Base-by-base conservation (phyloP, 148 eudicot genomes). In the Mesembryanthemum crystallinum region DNA sequence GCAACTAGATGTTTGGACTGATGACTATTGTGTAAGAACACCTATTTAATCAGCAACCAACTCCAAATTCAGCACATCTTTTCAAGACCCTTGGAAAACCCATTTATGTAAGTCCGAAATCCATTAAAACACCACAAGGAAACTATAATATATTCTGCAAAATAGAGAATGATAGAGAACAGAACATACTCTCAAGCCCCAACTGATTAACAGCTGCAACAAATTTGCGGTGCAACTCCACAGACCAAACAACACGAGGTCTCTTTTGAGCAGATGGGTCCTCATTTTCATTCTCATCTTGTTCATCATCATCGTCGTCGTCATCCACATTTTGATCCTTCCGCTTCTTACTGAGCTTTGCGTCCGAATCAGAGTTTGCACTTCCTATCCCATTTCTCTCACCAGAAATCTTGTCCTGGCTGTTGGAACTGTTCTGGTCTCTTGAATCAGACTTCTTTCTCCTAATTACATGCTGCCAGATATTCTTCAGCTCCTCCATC, bases 231-330 rank as follows among this genome's bases (percentile, higher is more conserved):
- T 88, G 94, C 85, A 90, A 78, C 51, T 90, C 94, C 63, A 79
- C 85, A 7, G 88, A 85, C 94, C 94, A 90, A 65, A 90, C 89
- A 74, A 90, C 89, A 77, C 94, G 86, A 75, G 91, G 87, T 78
- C 83, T 88, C 89, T 90, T 90, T 59, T 84, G 88, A 64, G 84
- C 35, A 69, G 87, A 76, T 13, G 87, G 69, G 71, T 90, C 94
- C 7, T 87, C 90, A 77, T 85, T 82, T 51, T 79, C 82, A 9
- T 79, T 75, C 61, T 89, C 90, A 49, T 80, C 86, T 62, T 67
- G 73, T 30, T 85, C 87, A 52, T 76, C 79, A 65, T 79, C 78
- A 42, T 75, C 79, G 37, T 86, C 91, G 28, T 71, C 79, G 27
- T 81, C 83, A 58, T 76, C 73, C 20, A 7, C 77, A 73, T 69